Evolutionary conservation across 2,329 filamentous ascomycete species (phyloP), one percentile per base, ranked within the genome.

Genomic region (Cercospora sp.): DNA sequence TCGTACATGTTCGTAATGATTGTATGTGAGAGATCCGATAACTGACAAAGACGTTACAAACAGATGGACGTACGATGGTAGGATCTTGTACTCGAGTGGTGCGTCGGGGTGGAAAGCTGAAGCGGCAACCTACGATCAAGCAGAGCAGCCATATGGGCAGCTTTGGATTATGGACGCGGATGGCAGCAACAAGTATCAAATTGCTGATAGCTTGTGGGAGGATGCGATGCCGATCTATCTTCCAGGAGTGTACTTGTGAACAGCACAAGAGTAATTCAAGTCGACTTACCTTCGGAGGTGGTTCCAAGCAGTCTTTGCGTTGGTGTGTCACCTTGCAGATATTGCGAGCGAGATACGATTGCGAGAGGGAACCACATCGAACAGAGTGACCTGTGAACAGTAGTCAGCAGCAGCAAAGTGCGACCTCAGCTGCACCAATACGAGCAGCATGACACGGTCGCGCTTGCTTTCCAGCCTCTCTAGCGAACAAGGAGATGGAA

Each of bases 391-490:
- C 24, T 53, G 49, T 2, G 3, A 21, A 5, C 24, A 13, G 13
- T 16, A 16, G 49, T 53, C 49, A 53, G 37, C n/a, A 40, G 49
- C 49, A 26, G 12, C 24, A 24, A 53, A 12, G 24, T 28, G 49
- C 13, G 49, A 8, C 12, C 82, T 0, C 75, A 2, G n/a, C 28
- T 6, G 55, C 55, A 21, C 55, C 5, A 34, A 8, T 34, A 59
- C 21, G 49, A 37, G 28, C 55, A 59, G 13, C 55, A 37, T 5
- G 26, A 13, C 24, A 59, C 1, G 28, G 55, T 7, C 28, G 5
- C 28, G 34, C 28, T 58, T 8, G 28, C 32, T 5, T 58, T 57
- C 62, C 21, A 65, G 32, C 51, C 62, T 65, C 62, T 65, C 62
- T 65, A 65, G 59, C 62, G 62, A 65, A 65, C 62, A 65, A 65